phyloP scores from a whole-genome alignment of 2,329 filamentous ascomycete genomes.

The Metarhizium rileyi region DNA sequence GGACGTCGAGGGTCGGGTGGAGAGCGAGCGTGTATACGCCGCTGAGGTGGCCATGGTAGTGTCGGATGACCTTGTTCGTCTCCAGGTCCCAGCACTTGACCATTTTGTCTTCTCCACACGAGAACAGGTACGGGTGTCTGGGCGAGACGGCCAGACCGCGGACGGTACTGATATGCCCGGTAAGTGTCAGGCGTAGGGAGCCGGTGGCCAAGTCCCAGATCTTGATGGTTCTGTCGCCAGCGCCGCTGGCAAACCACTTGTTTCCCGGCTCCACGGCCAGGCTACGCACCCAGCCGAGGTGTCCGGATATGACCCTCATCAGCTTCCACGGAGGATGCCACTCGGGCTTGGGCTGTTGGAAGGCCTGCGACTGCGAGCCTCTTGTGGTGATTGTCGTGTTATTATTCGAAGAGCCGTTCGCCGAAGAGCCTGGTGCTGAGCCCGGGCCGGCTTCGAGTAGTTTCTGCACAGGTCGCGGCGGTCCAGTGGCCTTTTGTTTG shows the following conservation, averaged over 20 bases:
- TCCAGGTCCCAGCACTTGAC: conserved; percentile 99
- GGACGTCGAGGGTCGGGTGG: conserved; percentile 90
- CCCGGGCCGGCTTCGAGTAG: conserved; percentile 26
- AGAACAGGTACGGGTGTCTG: conserved; percentile 92
- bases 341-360: conserved; percentile 58
- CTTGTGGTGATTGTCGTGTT: conserved; percentile 23
- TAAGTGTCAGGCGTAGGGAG: conserved; percentile 73
- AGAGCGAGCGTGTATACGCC: conserved; percentile 88
- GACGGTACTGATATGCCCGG: conserved; percentile 89
- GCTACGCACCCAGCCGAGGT: conserved; percentile 86
- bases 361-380: conserved; percentile 15
- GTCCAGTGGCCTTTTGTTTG: conserved; percentile 32
- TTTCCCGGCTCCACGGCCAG: conserved; percentile 92
- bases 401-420: conserved; percentile 8
- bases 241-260: conserved; percentile 93
- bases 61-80: conserved; percentile 97
- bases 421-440: neutral
- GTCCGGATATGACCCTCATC: conserved; percentile 93
- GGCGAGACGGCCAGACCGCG: conserved; percentile 86
- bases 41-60: conserved; percentile 94
- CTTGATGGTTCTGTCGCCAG: conserved; percentile 94
- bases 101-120: conserved; percentile 98
- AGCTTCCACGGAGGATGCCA: conserved; percentile 99
- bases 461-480: conserved; percentile 31
- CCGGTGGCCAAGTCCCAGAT: conserved; percentile 95